These are phyloP conservation scores for Juglanconis sp. DNA, from an alignment of 2,329 filamentous ascomycete genomes.

Conservation along the genomic window DNA sequence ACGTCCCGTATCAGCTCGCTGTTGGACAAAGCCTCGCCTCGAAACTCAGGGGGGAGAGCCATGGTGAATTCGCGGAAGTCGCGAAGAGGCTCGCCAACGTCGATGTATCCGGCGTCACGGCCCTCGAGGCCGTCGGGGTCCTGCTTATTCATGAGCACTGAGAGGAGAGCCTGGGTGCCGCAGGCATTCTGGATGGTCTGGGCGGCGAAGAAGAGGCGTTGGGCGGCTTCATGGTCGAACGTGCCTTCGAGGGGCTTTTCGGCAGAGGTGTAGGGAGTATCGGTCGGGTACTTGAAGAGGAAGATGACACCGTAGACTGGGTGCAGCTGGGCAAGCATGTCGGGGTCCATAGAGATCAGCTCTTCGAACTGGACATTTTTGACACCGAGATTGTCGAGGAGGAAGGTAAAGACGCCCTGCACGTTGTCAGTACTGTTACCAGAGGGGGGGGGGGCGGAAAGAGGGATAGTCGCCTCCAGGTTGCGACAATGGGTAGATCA, in stretches of 20 bases:
- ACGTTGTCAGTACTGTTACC: neutral
- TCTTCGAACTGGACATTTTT: constrained; percentile 96
- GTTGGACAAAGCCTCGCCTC: constrained; percentile 60
- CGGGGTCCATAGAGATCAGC: constrained; percentile 81
- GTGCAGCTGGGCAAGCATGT: constrained; percentile 66
- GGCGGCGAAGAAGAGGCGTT: constrained; percentile 85
- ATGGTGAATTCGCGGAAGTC: constrained; percentile 88
- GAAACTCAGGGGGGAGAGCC: constrained; percentile 72
- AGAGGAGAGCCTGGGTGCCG: constrained; percentile 91
- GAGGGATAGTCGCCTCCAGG: constrained; percentile 18
- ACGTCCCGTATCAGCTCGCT: constrained; percentile 69
- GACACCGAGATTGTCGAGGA: constrained; percentile 87
- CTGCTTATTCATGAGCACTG: constrained; percentile 83
- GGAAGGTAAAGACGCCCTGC: constrained; percentile 92
- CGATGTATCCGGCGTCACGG: constrained; percentile 45
- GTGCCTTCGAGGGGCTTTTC: constrained; percentile 73
- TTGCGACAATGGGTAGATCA: constrained; percentile 25
- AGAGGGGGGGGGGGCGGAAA: constrained; percentile 5
- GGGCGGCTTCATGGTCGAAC: constrained; percentile 73
- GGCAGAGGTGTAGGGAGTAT: constrained; percentile 56
- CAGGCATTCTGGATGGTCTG: constrained; percentile 99
- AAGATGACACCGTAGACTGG: constrained; percentile 96
- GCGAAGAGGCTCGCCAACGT: constrained; percentile 67
- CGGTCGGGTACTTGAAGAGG: constrained; percentile 92
- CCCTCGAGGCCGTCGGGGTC: constrained; percentile 32